Evolutionary conservation across 2,329 filamentous ascomycete species (phyloP).

Genomic region (Podosphaera leucotricha): DNA sequence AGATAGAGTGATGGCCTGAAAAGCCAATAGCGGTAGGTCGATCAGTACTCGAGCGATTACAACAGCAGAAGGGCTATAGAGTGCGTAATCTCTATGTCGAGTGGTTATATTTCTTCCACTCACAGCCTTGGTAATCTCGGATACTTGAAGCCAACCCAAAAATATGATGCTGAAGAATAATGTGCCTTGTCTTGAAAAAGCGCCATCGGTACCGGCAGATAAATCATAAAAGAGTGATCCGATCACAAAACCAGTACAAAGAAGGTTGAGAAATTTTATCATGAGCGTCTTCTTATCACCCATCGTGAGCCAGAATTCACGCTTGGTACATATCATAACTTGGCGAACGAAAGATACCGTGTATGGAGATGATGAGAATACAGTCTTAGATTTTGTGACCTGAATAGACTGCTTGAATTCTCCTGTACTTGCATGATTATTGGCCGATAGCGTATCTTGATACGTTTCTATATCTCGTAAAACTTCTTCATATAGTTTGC

Average conservation of each 20-base stretch:
- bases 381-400: constrained; percentile 56
- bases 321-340: constrained; percentile 60
- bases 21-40: constrained; percentile 47
- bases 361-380: constrained; percentile 52
- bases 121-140: constrained; percentile 55
- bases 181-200: constrained; percentile 62
- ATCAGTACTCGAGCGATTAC: constrained; percentile 69
- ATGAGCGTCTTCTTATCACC: constrained; percentile 60
- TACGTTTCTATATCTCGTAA: constrained; percentile 46
- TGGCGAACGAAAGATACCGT: constrained; percentile 64
- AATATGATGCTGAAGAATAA: constrained; percentile 62
- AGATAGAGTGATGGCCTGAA: constrained; percentile 47
- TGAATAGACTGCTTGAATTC: constrained; percentile 55
- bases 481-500: constrained; percentile 30
- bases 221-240: constrained; percentile 60
- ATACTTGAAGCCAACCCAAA: constrained; percentile 72
- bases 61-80: constrained; percentile 58
- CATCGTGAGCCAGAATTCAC: constrained; percentile 67
- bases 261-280: constrained; percentile 46
- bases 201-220: constrained; percentile 38
- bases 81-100: constrained; percentile 65
- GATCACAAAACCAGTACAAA: constrained; percentile 54
- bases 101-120: constrained; percentile 53
- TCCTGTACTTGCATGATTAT: constrained; percentile 45
- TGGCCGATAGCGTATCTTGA: constrained; percentile 34